A percentile compares a stretch with the other conserved stretches of the same genome.
Conservation (phyloP, 495 filamentous ascomycete genomes). For the Hyphodiscus hymeniophilus region DNA sequence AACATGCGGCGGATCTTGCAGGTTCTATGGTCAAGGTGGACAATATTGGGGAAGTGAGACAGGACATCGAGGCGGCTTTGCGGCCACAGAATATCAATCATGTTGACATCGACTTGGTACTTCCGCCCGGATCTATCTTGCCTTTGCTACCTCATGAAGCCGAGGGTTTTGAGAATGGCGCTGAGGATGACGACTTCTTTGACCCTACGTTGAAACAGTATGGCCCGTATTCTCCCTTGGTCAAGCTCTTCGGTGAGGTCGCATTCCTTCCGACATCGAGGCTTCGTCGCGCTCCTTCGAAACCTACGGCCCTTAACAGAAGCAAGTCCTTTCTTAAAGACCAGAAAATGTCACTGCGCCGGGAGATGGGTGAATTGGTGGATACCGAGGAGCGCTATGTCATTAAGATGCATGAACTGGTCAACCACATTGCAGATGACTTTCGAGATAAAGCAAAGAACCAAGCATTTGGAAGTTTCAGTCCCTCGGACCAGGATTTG, state of each 20-base stretch:
- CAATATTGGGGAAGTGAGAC: constrained; percentile 60
- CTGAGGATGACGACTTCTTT: constrained; percentile 48
- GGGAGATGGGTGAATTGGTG: constrained; percentile 84
- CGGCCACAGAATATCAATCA: constrained; percentile 71
- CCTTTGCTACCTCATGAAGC: constrained; percentile 33
- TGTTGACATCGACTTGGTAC: constrained; percentile 80
- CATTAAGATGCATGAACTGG: constrained; percentile 69
- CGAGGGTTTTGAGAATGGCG: constrained; percentile 33
- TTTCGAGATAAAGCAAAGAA: constrained; percentile 59
- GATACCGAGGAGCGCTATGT: constrained; percentile 95
- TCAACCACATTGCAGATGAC: constrained; percentile 65
- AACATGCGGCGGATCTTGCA: constrained; percentile 86
- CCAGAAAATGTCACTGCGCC: constrained; percentile 74
- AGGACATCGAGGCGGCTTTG: constrained; percentile 60
- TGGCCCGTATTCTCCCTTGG: constrained; percentile 61
- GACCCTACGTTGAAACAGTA: constrained; percentile 58
- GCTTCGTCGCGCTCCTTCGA: constrained; percentile 78
- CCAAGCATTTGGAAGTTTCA: constrained; percentile 51
- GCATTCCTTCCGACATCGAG: constrained; percentile 84
- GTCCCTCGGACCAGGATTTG: constrained; percentile 63
- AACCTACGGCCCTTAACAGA: constrained; percentile 66
- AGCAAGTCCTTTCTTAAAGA: constrained; percentile 65
- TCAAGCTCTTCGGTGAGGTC: constrained; percentile 70
- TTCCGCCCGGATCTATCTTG: constrained; percentile 67
- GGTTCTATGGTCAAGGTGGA: constrained; percentile 73